Conservation (phyloP, 495 filamentous ascomycete genomes). For the Clohesyomyces aquaticus region DNA sequence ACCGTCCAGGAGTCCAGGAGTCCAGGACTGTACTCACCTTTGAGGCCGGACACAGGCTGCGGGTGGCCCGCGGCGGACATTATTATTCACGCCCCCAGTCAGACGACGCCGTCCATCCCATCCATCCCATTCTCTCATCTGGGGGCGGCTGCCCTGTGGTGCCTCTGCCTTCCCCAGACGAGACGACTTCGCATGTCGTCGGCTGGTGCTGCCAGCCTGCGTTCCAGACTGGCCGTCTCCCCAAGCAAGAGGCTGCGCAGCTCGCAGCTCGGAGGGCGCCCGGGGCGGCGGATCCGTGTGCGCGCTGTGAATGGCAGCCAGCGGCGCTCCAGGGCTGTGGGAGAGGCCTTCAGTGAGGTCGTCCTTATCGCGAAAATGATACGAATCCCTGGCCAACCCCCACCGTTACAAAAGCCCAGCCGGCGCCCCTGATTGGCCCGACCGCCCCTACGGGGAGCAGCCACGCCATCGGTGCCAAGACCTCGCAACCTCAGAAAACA, state of each 20-base stretch:
- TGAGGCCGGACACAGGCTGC: background rate
- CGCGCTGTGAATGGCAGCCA: background rate
- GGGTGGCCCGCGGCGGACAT: no score
- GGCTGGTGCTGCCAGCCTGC: no score
- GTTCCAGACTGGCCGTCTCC: no score
- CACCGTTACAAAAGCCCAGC: background rate
- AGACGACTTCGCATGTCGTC: background rate
- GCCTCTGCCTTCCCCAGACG: no score
- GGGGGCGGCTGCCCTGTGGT: background rate
- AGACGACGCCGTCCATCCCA: background rate
- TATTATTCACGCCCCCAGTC: background rate
- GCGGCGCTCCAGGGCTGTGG: background rate
- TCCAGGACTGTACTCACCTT: no score
- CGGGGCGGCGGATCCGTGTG: no score
- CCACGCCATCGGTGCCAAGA: no score
- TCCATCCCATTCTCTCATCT: no score
- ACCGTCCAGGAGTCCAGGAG: no score
- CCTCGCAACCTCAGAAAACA: slow-evolving; percentile 5
- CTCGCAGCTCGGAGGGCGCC: no score
- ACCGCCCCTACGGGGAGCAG: slow-evolving; percentile 2
- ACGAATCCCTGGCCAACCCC: slow-evolving; percentile 5
- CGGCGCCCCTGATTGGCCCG: slow-evolving; percentile 11
- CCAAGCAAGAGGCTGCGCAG: no score
- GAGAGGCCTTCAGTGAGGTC: background rate
- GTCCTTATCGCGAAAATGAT: slow-evolving; percentile 6